Evolutionary conservation across 2,329 filamentous ascomycete species (phyloP), one percentile per base, ranked within the genome.

Genomic region (Aureobasidium sp.): DNA sequence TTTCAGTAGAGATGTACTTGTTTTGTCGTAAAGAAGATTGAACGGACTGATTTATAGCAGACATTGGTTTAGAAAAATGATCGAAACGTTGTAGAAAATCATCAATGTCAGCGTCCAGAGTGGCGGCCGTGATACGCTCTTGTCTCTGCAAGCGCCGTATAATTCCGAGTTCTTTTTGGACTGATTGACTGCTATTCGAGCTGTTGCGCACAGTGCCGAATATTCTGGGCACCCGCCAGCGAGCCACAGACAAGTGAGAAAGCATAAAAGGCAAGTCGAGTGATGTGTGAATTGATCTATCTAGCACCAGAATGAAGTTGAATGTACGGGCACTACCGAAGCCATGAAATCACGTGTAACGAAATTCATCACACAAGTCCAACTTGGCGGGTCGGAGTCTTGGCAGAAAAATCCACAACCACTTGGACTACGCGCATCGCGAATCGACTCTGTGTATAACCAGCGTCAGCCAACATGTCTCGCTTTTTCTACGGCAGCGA

Each of bases 401-500:
- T 39, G 31, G 49, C 45, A 41, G 22, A 45, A 49, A 45, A 49
- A 51, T 53, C 48, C 37, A 59, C 41, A 41, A 34, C 53, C 25
- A 48, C 45, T 37, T 27, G 25, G 29, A 17, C 41, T 17, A 36
- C 61, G 52, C 52, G 44, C 31, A 27, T 45, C 44, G 37, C 52
- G 49, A 58, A n/a, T 22, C 37, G 48, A 56, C 55, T 58, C 55
- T 58, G 55, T 48, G 55, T 37, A 47, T 37, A 29, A 22, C 22
- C 60, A 61, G 45, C 49, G 51, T 42, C 53, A 59, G 39, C 47
- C 80, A 89, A 74, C 66, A 94, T 93, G 89, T 97, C 94, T 84
- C 89, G 91, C 81, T 99, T 97, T 80, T 97, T 97, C 84, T 89
- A 91, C 78, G 89, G 89, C 76, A 89, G 88, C 81, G 92, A 96